phyloP scores from a whole-genome alignment of 176 grass and related monocot genomes.

The Alopecurus myosuroides region DNA sequence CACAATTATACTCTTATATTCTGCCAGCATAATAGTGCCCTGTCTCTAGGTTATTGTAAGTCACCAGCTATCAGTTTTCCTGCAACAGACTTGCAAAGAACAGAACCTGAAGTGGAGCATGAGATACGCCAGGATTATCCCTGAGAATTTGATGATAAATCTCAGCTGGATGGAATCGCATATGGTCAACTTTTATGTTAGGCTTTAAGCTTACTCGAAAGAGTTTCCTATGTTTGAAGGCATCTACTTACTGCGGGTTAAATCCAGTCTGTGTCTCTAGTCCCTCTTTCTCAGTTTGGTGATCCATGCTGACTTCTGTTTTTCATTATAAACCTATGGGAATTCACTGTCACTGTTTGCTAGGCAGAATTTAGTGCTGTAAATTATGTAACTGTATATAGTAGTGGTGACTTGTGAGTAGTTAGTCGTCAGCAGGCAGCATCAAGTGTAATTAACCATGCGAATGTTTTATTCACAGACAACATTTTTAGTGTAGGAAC shows the following conservation, averaged over 20 bases:
- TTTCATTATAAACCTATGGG: neutral
- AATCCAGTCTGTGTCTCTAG: neutral
- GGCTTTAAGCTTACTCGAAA: neutral
- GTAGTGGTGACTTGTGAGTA: neutral
- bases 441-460: neutral
- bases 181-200: neutral
- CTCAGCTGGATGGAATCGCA: neutral
- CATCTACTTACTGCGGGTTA: neutral
- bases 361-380: neutral
- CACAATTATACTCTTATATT: neutral
- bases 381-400: neutral
- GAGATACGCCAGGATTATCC: neutral
- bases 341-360: neutral
- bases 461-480: neutral
- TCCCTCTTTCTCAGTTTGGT: neutral
- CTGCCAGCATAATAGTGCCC: neutral
- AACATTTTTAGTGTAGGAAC: conserved; percentile 1
- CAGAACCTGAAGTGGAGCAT: conserved; percentile 3
- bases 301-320: neutral
- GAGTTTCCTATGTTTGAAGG: neutral
- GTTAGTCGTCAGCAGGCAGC: neutral
- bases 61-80: neutral
- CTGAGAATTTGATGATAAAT: neutral
- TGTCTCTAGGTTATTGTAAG: neutral
- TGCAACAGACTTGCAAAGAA: neutral